Evolutionary conservation across 2,329 filamentous ascomycete genomes (phyloP).

Genomic region (Aureobasidium vineae): DNA sequence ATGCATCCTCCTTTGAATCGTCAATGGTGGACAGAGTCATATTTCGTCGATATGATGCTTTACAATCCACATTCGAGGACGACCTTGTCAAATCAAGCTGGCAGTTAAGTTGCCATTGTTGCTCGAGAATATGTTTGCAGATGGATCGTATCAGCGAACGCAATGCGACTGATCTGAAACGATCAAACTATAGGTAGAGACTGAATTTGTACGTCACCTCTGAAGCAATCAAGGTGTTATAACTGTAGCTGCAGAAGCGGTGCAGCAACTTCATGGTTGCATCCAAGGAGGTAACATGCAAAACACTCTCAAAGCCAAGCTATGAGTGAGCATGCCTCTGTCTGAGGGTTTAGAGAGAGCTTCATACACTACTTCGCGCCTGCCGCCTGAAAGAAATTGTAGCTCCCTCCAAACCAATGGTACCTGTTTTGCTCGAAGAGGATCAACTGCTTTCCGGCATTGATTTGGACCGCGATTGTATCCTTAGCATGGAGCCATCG

Average conservation of each 20-base stretch:
- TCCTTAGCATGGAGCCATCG: not conserved
- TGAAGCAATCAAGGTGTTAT: not conserved
- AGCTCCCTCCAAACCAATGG: no score
- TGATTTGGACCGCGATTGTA: not conserved
- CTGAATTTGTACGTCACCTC: not conserved
- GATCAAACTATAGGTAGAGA: not conserved
- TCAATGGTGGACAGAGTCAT: not conserved
- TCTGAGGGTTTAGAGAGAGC: not conserved
- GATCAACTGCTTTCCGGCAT: not conserved
- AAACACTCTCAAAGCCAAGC: not conserved
- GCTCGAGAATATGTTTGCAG: not conserved
- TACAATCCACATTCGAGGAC: no score
- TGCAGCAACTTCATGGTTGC: not conserved
- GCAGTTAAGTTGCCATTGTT: no score
- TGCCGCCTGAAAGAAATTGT: not conserved
- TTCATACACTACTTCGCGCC: not conserved
- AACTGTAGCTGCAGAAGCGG: not conserved
- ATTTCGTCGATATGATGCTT: not conserved
- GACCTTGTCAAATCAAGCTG: not conserved
- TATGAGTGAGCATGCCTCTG: not conserved
- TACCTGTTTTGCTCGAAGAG: no score
- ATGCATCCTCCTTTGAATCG: not conserved
- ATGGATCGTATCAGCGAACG: no score
- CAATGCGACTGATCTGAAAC: not conserved
- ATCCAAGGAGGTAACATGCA: not conserved